Conservation (phyloP, 176 grass and related monocot species). For the Oryza brachyantha region DNA sequence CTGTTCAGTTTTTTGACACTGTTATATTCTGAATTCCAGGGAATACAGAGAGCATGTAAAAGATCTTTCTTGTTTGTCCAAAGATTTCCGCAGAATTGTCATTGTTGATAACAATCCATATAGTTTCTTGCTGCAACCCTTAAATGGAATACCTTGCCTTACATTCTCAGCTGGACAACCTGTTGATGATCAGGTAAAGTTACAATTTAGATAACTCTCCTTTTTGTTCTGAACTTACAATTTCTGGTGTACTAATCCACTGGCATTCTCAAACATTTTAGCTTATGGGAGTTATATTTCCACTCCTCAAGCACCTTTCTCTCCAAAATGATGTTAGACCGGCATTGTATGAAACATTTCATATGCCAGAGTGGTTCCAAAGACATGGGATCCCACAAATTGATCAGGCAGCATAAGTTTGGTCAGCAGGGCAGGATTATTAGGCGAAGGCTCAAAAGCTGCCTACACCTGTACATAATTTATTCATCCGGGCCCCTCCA, state of each 20-base stretch:
- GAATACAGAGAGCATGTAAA: constrained; percentile 89
- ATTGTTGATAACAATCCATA: constrained; percentile 98
- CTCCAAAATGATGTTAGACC: constrained; percentile 75
- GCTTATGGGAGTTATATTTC: constrained; percentile 77
- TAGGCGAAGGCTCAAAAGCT: constrained; percentile 8
- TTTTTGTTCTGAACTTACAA: background rate
- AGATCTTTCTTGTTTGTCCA: constrained; percentile 81
- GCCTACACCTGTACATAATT: constrained; percentile 25
- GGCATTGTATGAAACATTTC: constrained; percentile 68
- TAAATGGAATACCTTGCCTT: constrained; percentile 89
- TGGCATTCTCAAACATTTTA: constrained; percentile 38
- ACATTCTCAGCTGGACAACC: constrained; percentile 82
- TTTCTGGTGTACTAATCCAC: constrained; percentile 2
- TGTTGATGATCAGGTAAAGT: constrained; percentile 70
- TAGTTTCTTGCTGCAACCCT: constrained; percentile 87
- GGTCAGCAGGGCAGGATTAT: background rate
- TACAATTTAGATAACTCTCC: background rate
- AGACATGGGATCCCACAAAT: constrained; percentile 64
- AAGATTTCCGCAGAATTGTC: constrained; percentile 70
- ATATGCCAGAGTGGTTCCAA: constrained; percentile 94
- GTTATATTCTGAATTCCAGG: constrained; percentile 39
- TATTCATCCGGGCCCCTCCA: constrained; percentile 12
- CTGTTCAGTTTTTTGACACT: constrained; percentile 32
- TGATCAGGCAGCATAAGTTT: constrained; percentile 27
- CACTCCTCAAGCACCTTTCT: constrained; percentile 82